These are phyloP conservation scores for Aspergillus indologenus DNA, from an alignment of 495 filamentous ascomycete species.

Conservation along the genomic window DNA sequence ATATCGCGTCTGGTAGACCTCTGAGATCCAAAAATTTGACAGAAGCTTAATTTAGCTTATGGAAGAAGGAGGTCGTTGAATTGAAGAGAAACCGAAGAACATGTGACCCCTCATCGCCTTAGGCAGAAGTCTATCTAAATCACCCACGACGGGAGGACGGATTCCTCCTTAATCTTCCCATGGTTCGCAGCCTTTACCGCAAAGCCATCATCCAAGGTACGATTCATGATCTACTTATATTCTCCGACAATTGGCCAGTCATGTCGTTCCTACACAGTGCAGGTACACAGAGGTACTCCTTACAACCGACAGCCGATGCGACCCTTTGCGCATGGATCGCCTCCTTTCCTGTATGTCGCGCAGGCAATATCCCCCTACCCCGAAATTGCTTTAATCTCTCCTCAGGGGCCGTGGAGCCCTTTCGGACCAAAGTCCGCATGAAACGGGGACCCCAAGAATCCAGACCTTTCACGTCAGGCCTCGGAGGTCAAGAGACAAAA, in stretches of 20 bases:
- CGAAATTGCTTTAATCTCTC: slow-evolving; percentile 5
- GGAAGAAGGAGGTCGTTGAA: background rate
- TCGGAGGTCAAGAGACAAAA: background rate
- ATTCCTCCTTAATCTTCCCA: background rate
- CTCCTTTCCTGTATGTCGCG: background rate
- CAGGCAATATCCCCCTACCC: background rate
- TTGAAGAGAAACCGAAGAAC: background rate
- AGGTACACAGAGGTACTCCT: no score
- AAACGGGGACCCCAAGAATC: slow-evolving; percentile 2
- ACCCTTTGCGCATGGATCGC: background rate
- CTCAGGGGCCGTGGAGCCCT: background rate
- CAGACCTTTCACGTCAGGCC: background rate
- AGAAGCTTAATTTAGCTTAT: no score
- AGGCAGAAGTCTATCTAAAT: background rate
- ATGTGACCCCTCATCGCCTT: background rate
- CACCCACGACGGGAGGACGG: background rate
- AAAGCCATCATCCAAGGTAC: background rate
- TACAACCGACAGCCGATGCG: background rate
- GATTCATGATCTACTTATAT: background rate
- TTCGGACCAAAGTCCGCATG: background rate
- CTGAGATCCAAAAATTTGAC: no score
- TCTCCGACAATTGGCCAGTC: background rate
- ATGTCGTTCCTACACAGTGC: background rate
- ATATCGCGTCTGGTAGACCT: no score
- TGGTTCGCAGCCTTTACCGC: background rate